A percentile compares a stretch with the other conserved stretches of the same genome.
These are phyloP conservation scores for Exidia glandulosa DNA, from an alignment of 768 basidiomycete species.

Conservation along the genomic window DNA sequence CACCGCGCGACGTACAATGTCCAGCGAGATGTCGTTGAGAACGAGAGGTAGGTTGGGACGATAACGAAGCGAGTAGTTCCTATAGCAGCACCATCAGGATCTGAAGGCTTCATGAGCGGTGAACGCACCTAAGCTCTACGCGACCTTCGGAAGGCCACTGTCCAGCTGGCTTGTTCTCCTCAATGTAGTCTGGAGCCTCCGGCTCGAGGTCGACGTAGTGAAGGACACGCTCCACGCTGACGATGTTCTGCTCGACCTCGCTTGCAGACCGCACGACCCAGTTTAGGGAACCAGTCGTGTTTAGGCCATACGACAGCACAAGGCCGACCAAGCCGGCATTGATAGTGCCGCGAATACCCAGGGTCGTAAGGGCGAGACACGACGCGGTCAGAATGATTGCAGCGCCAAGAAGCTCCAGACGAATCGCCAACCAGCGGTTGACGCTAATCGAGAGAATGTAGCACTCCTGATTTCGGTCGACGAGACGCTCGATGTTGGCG, in stretches of 20 bases:
- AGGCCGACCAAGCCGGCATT: constrained; percentile 84
- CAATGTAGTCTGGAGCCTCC: constrained; percentile 66
- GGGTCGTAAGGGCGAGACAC: constrained; percentile 50
- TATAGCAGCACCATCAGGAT: constrained; percentile 16
- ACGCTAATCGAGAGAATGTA: constrained; percentile 51
- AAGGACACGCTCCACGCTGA: constrained; percentile 78
- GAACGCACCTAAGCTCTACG: constrained; percentile 61
- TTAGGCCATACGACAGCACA: constrained; percentile 75
- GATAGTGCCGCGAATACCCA: constrained; percentile 58
- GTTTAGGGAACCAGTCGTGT: constrained; percentile 74
- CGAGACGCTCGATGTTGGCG: constrained; percentile 53
- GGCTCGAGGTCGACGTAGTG: constrained; percentile 65
- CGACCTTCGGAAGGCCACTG: constrained; percentile 66
- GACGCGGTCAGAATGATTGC: constrained; percentile 69
- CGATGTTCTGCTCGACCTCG: constrained; percentile 86
- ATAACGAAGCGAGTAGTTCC: constrained; percentile 67
- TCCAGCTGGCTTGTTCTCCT: constrained; percentile 39
- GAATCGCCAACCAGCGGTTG: constrained; percentile 76
- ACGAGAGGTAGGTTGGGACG: constrained; percentile 71
- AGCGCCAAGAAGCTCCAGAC: constrained; percentile 76
- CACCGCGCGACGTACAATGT: constrained; percentile 35
- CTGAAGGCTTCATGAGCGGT: background rate
- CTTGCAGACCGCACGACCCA: constrained; percentile 75
- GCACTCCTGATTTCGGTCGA: constrained; percentile 81
- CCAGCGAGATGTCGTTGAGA: constrained; percentile 62